Percentiles rank a stretch among this genome's conserved stretches.
These are phyloP conservation scores for Galerina sulciceps DNA, from an alignment of 768 basidiomycete genomes.

Conservation along the genomic window DNA sequence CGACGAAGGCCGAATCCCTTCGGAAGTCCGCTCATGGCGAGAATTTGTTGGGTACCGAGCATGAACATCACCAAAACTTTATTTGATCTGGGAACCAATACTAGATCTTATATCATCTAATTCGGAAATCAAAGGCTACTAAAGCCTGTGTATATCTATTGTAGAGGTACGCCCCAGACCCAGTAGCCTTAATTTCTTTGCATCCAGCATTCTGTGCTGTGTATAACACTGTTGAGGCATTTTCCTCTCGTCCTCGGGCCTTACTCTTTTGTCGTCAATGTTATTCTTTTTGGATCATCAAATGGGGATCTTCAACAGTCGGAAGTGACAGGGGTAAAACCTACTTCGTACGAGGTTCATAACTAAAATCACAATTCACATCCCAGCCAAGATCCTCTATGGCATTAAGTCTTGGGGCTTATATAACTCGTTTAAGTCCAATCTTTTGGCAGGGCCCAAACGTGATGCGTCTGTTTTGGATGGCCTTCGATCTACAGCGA, in stretches of 20 bases:
- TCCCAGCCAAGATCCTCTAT: background rate
- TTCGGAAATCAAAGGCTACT: conserved; percentile 10
- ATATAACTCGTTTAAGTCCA: conserved; percentile 55
- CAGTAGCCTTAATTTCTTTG: no score
- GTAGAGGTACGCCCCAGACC: conserved; percentile 1
- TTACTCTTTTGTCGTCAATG: no score
- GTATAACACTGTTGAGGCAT: no score
- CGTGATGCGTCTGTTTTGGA: conserved; percentile 37
- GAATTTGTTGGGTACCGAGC: conserved; percentile 83
- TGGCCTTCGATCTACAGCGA: conserved; percentile 60
- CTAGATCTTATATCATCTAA: conserved; percentile 9
- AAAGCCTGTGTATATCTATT: conserved; percentile 18
- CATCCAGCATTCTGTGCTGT: no score
- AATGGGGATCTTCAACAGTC: no score
- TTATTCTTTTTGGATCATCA: no score
- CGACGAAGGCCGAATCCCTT: conserved; percentile 84
- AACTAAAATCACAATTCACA: background rate
- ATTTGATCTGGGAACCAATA: background rate
- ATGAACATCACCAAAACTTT: conserved; percentile 30
- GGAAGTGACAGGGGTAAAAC: no score
- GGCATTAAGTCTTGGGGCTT: conserved; percentile 45
- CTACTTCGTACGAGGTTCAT: background rate
- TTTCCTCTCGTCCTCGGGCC: no score
- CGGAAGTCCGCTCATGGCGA: conserved; percentile 91
- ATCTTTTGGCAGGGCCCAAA: conserved; percentile 34